phyloP scores from a whole-genome alignment of 371 early-diverging fungal species.

The Mortierella sp. region DNA sequence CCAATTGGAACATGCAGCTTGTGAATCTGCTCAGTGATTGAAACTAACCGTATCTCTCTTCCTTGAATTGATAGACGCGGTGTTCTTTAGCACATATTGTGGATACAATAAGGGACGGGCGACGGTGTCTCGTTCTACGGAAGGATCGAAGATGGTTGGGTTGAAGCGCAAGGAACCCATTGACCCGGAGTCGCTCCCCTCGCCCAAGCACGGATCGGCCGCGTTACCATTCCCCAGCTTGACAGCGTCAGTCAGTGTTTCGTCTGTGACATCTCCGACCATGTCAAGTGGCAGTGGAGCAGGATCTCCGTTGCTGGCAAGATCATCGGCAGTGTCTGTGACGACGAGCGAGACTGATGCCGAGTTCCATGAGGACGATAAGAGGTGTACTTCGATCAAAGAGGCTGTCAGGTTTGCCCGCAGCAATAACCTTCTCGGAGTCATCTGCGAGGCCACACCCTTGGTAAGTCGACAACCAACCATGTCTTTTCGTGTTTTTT shows the following conservation, averaged over 20 bases:
- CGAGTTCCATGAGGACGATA: slow-evolving; percentile 51
- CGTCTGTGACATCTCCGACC: slow-evolving; percentile 18
- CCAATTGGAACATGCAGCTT: no score
- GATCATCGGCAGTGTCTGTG: neutral
- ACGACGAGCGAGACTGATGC: slow-evolving; percentile 3
- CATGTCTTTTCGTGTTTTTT: neutral
- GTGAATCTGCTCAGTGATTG: neutral
- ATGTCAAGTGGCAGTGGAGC: slow-evolving; percentile 1
- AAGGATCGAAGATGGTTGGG: neutral
- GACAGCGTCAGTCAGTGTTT: slow-evolving; percentile 16
- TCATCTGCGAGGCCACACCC: slow-evolving; percentile 89
- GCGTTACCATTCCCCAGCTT: neutral
- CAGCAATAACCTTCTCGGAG: slow-evolving; percentile 85
- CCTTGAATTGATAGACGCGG: slow-evolving; percentile 70
- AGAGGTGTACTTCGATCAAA: slow-evolving; percentile 68
- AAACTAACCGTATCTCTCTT: neutral
- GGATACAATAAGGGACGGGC: slow-evolving; percentile 70
- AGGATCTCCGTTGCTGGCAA: slow-evolving; percentile 21
- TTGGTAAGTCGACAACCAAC: slow-evolving; percentile 65
- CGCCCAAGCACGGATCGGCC: slow-evolving; percentile 47
- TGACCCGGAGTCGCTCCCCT: slow-evolving; percentile 40
- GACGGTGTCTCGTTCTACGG: neutral
- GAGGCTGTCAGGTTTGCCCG: slow-evolving; percentile 82
- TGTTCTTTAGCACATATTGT: slow-evolving; percentile 86
- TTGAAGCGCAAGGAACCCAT: slow-evolving; percentile 49